phyloP scores from a whole-genome alignment of 257 asterid genomes.

The Rauvolfia tetraphylla region DNA sequence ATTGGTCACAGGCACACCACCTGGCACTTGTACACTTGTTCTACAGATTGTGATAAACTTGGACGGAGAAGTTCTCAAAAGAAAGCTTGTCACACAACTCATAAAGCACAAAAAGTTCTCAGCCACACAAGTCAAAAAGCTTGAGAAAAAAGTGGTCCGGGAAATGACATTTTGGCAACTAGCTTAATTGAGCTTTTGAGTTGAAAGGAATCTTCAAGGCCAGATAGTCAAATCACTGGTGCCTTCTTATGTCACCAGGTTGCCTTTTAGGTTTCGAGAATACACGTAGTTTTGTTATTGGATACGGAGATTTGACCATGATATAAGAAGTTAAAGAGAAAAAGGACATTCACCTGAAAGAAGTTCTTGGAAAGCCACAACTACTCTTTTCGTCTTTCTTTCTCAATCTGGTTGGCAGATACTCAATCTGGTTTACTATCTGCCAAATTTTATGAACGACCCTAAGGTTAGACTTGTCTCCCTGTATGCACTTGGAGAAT shows the following conservation, averaged over 20 bases:
- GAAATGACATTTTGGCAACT: slow-evolving; percentile 5
- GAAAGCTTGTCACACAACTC: not conserved
- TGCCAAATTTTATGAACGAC: not conserved
- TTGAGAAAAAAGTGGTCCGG: not conserved
- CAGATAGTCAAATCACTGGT: not conserved
- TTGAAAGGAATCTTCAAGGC: not conserved
- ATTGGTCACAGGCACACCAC: not conserved
- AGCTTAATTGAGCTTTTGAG: not conserved
- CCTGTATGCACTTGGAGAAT: no score
- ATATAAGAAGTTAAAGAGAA: not conserved
- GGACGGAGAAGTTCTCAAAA: not conserved
- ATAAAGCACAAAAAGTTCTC: not conserved
- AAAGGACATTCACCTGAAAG: not conserved
- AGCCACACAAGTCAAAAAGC: not conserved
- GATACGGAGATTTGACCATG: not conserved
- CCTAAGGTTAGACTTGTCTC: no score
- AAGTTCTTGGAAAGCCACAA: not conserved
- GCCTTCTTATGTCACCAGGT: not conserved
- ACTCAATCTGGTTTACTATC: not conserved
- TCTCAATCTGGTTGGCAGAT: no score
- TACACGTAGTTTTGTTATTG: not conserved
- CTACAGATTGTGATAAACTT: not conserved
- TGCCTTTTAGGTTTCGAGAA: not conserved
- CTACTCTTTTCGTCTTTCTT: not conserved
- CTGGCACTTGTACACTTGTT: not conserved